Conservation (phyloP, 495 filamentous ascomycete species). For the Xylaria grammica region DNA sequence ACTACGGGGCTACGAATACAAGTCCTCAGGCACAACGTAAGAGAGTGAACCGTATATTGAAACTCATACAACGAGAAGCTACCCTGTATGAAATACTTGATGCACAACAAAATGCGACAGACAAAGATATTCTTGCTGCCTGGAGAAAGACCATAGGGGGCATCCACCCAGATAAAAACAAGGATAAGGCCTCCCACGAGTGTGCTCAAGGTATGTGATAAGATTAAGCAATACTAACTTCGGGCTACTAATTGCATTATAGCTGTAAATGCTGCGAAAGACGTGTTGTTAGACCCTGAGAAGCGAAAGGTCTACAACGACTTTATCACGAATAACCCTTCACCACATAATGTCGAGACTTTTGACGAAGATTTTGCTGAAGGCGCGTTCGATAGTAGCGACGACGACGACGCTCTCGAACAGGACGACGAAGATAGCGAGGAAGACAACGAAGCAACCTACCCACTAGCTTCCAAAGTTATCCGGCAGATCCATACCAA, state of each 20-base stretch:
- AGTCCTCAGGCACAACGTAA: slow-evolving; percentile 4
- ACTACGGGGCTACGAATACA: neutral
- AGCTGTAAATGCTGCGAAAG: slow-evolving; percentile 8
- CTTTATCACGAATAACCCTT: neutral
- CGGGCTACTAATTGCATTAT: neutral
- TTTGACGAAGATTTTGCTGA: slow-evolving; percentile 2
- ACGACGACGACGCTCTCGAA: neutral
- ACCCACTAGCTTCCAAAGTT: neutral
- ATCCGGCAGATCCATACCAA: neutral
- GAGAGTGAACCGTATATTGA: neutral
- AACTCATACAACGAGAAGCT: neutral
- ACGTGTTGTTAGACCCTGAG: neutral
- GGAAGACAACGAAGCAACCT: neutral
- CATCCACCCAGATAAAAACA: slow-evolving; percentile 11
- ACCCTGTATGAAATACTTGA: neutral
- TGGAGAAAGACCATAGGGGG: neutral
- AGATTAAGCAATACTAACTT: neutral
- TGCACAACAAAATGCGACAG: neutral
- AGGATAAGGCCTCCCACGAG: neutral
- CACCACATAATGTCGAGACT: neutral
- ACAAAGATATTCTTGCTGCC: neutral
- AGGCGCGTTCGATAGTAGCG: neutral
- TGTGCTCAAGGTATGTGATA: slow-evolving; percentile 7
- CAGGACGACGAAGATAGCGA: slow-evolving; percentile 2
- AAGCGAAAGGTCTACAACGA: slow-evolving; percentile 1